Percentiles rank a stretch among this genome's conserved stretches.
phyloP scores from a whole-genome alignment of 345 rosid genomes.

The Bruguiera sexangula region DNA sequence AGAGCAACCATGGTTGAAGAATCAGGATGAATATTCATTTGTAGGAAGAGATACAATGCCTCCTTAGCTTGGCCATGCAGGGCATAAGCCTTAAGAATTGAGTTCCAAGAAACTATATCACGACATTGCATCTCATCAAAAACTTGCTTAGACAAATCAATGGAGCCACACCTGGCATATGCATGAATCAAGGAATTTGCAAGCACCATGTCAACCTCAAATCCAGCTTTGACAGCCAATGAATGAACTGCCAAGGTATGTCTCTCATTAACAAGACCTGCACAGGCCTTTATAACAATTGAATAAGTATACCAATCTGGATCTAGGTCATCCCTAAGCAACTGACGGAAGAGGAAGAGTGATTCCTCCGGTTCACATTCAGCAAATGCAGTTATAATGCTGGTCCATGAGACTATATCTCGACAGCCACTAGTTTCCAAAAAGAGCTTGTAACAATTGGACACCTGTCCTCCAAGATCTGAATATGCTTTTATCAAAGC shows the following conservation, averaged over 20 bases:
- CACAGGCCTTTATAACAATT: conserved; percentile 72
- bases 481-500: conserved; percentile 80
- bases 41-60: conserved; percentile 49
- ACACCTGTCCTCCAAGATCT: conserved; percentile 47
- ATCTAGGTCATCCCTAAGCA: conserved; percentile 40
- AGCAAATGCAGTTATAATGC: conserved; percentile 71
- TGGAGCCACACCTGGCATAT: conserved; percentile 71
- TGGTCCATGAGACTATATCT: conserved; percentile 77
- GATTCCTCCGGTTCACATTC: conserved; percentile 62
- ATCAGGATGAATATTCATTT: conserved; percentile 66
- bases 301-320: conserved; percentile 86
- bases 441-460: conserved; percentile 61
- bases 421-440: conserved; percentile 35
- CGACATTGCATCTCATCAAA: conserved; percentile 54
- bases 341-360: conserved; percentile 53
- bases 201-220: conserved; percentile 56
- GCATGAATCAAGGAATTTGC: conserved; percentile 79
- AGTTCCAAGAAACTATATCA: conserved; percentile 77
- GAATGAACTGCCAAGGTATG: conserved; percentile 59
- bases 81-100: conserved; percentile 80
- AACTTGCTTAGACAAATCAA: conserved; percentile 57
- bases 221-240: conserved; percentile 58
- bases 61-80: conserved; percentile 74
- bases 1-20: conserved; percentile 73
- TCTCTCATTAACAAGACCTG: conserved; percentile 60